A percentile compares a stretch with the other conserved stretches of the same genome.
phyloP scores from a whole-genome alignment of 805 yeast genomes.

The Saturnispora zaruensis region DNA sequence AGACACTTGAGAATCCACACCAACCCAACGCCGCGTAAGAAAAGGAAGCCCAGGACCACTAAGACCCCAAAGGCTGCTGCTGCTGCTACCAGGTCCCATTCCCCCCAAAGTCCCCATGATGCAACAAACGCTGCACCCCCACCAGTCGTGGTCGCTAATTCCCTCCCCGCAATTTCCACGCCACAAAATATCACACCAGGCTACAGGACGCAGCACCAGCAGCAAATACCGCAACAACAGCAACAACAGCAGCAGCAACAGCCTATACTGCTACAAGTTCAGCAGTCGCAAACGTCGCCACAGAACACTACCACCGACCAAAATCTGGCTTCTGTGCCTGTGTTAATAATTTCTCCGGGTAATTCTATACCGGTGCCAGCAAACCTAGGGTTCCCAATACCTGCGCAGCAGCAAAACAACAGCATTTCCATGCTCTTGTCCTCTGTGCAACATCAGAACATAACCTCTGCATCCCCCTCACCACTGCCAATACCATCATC shows the following conservation, averaged over 20 bases:
- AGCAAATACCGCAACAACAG: constrained; percentile 8
- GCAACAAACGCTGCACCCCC: not conserved
- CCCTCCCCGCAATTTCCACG: constrained; percentile 4
- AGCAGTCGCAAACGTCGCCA: constrained; percentile 1
- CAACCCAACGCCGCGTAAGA: constrained; percentile 58
- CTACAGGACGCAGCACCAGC: constrained; percentile 13
- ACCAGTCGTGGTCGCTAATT: not conserved
- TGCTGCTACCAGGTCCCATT: not conserved
- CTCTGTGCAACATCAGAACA: not conserved
- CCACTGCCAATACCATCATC: not conserved
- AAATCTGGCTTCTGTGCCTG: not conserved
- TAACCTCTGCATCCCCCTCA: not conserved
- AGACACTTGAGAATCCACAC: constrained; percentile 67
- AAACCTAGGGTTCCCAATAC: constrained; percentile 3
- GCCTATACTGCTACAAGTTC: constrained; percentile 10
- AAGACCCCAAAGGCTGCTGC: constrained; percentile 2
- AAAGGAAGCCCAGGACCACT: constrained; percentile 28
- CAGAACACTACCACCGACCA: not conserved
- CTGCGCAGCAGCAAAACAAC: not conserved
- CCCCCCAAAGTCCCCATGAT: constrained; percentile 4
- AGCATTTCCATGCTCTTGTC: not conserved
- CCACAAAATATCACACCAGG: not conserved
- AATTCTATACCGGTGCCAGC: constrained; percentile 5
- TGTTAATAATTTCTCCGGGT: not conserved
- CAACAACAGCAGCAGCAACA: constrained; percentile 11